Evolutionary conservation across 1,284 basidiomycete species (phyloP), one percentile per base, ranked within the genome.

Genomic region (Ceraceosorus guamensis): DNA sequence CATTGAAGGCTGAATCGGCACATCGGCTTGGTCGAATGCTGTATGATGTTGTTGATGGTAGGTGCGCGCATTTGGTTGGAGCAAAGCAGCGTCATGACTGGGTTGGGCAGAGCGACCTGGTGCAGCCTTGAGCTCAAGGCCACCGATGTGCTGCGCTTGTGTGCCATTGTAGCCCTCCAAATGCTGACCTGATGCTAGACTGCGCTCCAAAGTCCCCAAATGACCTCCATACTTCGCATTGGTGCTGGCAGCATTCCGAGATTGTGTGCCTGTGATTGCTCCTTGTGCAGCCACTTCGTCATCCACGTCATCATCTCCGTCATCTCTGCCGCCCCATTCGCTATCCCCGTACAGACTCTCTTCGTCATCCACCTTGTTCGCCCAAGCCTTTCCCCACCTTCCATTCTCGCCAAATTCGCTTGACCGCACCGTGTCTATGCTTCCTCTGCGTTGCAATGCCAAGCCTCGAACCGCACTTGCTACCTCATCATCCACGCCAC

Each of bases 381-480:
- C 56, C 69, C 69, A 71, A 1, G 69, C 69, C 1, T 62, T 53
- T 6, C 63, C 69, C 69, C 69, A 71, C 8, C 64, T 49, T 2
- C 69, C 69, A 35, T 66, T 56, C 37, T 66, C 66, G 13, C 68
- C 68, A 37, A 71, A 71, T 47, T 71, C 69, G 31, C 65, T 65
- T 37, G 63, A 67, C 44, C 66, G 61, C 10, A 71, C 69, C 0
- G 69, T 71, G 50, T 71, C 66, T 34, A 68, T 53, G 2, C 67
- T 69, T 0, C 61, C 65, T 34, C 67, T 52, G 8, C 60, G 52
- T 57, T 54, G 3, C 57, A 64, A 7, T 61, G 54, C 46, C 6
- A 48, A 24, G 6, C 58, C 57, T 14, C 50, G 48, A 8, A 50
- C 24, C 30, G 5, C 43, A 11, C 14, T 18, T 11, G 50, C 48